Evolutionary conservation across 2,329 filamentous ascomycete genomes (phyloP), one percentile per base, ranked within the genome.

Genomic region (Paracoccidioides lutzii): DNA sequence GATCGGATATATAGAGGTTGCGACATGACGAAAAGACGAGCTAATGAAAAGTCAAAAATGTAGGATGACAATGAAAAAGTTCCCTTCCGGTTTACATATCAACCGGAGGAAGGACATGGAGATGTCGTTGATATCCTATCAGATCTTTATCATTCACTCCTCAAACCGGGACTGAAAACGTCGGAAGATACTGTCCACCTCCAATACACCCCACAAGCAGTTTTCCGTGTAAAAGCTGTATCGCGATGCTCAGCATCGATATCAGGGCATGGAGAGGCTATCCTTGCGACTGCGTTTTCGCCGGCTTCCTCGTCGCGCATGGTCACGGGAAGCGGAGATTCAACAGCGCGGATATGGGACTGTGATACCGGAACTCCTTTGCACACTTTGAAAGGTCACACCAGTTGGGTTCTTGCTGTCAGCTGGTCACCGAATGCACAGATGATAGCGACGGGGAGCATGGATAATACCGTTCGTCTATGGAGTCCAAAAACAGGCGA

Each of bases 341-440:
- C 86, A 62, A 96, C 90, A 1, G 91, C 90, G 0, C 78, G 91
- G 56, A 85, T 97, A 73, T 96, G 89, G 89, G 90, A 98, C 65
- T 90, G 89, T 51, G 88, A 96, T 65, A 96, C 90, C 0, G 90
- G 90, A 50, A 96, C 59, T 4, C 59, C 59, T 2, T 38, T 59
- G 3, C 81, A 87, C 70, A 97, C 90, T 0, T 73, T 97, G 51
- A 86, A 88, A 63, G 90, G 90, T 0, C 93, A 97, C 70, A 84
- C 85, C 2, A 86, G 86, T 58, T 96, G 90, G 90, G 90, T 97
- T 3, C 72, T 97, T 55, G 88, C 84, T 1, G 88, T 95, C 3
- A 82, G 83, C 55, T 97, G 88, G 82, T 90, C 87, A 12, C 89
- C 90, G 0, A 89, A 96, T 66, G 88, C 86, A 9, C 78, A 79